Evolutionary conservation across 345 rosid genomes (phyloP), one percentile per base, ranked within the genome.

Genomic region (Brassica carinata): DNA sequence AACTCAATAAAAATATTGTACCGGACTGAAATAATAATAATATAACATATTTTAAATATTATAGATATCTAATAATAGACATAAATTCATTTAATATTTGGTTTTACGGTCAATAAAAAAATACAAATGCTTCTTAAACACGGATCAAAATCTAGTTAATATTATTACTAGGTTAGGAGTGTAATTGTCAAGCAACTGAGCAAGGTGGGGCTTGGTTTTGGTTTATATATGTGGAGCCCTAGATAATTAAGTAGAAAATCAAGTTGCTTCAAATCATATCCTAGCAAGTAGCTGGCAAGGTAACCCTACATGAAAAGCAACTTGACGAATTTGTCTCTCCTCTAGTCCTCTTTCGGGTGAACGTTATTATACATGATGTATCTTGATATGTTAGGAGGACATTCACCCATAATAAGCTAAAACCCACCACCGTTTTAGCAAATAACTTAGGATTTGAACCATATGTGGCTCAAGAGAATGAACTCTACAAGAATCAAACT

Each of bases 221-320:
- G 1, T 33, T 0, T 80, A 10, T 6, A 31, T n/a, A 19, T 48
- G 84, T 77, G 84, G 84, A 81, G 81, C 84, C 84, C 70, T 58
- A 38, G 3, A 63, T 29, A 48, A 17, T 67, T 73, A 79, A 58
- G 64, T 61, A 74, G 72, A 53, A 38, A n/a, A 66, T 33, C 77
- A 81, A 81, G 74, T 77, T 43, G 81, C 70, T 33, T 76, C 81
- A 72, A 67, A 71, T 76, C 77, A 71, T 57, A 66, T 76, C 69
- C 59, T 71, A 69, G 77, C 83, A 80, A 74, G 83, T 80, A 33
- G 83, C 48, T 51, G 67, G 62, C 29, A 76, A 71, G 69, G 70
- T 17, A 71, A 65, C 84, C 84, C 81, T 81, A 81, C 81, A 81
- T 38, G 71, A 18, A 70, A 75, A 71, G 68, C 80, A 76, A 81